A percentile compares a stretch with the other conserved stretches of the same genome.
phyloP scores from a whole-genome alignment of 2,329 filamentous ascomycete species.

The Parafenestella ontariensis region DNA sequence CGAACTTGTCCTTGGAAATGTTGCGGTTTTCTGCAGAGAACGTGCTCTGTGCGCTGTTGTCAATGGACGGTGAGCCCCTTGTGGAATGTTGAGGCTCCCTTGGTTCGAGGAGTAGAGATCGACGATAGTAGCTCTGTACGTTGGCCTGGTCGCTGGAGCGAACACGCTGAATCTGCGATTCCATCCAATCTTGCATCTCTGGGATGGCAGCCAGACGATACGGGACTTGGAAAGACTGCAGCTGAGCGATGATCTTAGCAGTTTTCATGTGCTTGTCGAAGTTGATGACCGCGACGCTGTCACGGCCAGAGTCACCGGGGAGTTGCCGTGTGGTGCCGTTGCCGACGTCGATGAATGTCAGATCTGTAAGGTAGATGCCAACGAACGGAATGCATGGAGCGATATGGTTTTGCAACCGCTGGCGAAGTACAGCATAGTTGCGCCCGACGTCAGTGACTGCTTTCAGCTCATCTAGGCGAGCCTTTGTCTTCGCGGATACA shows the following conservation, averaged over 20 bases:
- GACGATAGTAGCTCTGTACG: constrained; percentile 76
- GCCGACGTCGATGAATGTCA: constrained; percentile 94
- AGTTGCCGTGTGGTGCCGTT: constrained; percentile 86
- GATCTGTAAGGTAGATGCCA: constrained; percentile 93
- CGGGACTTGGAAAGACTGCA: constrained; percentile 95
- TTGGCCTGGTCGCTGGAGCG: constrained; percentile 68
- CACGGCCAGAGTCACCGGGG: constrained; percentile 61
- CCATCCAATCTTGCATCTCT: constrained; percentile 93
- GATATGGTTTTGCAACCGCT: constrained; percentile 82
- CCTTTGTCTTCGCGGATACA: constrained; percentile 82
- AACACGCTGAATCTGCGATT: constrained; percentile 79
- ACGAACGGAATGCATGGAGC: constrained; percentile 95
- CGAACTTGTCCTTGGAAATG: constrained; percentile 46
- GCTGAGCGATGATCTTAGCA: constrained; percentile 91
- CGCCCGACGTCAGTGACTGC: constrained; percentile 86
- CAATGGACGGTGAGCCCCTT: constrained; percentile 35
- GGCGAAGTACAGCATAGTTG: constrained; percentile 88
- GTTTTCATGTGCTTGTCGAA: constrained; percentile 97
- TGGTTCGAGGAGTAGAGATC: constrained; percentile 84
- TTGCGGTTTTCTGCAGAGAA: constrained; percentile 39
- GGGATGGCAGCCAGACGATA: constrained; percentile 83
- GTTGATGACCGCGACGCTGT: constrained; percentile 86
- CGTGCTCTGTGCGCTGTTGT: constrained; percentile 33
- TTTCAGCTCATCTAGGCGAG: constrained; percentile 78
- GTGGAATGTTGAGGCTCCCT: constrained; percentile 57